Percentiles rank a stretch among this genome's conserved stretches.
These are phyloP conservation scores for Aspergillus costaricaensis DNA, from an alignment of 2,329 filamentous ascomycete species.

Conservation along the genomic window DNA sequence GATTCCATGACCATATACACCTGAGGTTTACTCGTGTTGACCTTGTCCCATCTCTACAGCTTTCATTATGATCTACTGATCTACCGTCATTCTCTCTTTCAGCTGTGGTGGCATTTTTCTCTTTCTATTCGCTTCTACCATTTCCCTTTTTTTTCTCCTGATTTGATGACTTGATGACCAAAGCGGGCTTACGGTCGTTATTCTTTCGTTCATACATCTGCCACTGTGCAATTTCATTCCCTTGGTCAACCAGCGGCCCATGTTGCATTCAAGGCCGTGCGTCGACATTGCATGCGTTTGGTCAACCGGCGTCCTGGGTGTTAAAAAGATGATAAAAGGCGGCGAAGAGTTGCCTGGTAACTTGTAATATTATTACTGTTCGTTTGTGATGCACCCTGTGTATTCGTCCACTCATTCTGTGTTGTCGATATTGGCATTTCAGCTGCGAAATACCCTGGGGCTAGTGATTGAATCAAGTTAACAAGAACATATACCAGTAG, in stretches of 20 bases:
- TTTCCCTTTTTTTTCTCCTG: slow-evolving; percentile 17
- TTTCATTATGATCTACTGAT: slow-evolving; percentile 6
- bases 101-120: slow-evolving; percentile 9
- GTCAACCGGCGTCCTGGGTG: slow-evolving; percentile 29
- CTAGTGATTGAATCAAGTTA: slow-evolving; percentile 14
- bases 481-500: no score
- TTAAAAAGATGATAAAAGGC: slow-evolving; percentile 29
- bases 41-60: slow-evolving; percentile 9
- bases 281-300: slow-evolving; percentile 21
- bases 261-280: slow-evolving; percentile 10
- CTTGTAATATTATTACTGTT: slow-evolving; percentile 39
- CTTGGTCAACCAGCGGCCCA: slow-evolving; percentile 11
- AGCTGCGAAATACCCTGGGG: slow-evolving; percentile 23
- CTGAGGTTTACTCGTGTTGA: slow-evolving; percentile 21
- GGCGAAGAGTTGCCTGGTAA: slow-evolving; percentile 26
- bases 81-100: slow-evolving; percentile 14
- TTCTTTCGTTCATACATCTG: slow-evolving; percentile 16
- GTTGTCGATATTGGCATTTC: slow-evolving; percentile 14
- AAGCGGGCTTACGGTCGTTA: slow-evolving; percentile 45
- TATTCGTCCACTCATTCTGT: slow-evolving; percentile 19
- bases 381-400: slow-evolving; percentile 11
- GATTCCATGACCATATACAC: slow-evolving; percentile 33
- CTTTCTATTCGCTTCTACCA: slow-evolving; percentile 8
- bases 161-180: slow-evolving; percentile 42
- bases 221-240: slow-evolving; percentile 13